Evolutionary conservation across 75 land plant genomes (phyloP), one percentile per base, ranked within the genome.

Genomic region (Larix kaempferi): DNA sequence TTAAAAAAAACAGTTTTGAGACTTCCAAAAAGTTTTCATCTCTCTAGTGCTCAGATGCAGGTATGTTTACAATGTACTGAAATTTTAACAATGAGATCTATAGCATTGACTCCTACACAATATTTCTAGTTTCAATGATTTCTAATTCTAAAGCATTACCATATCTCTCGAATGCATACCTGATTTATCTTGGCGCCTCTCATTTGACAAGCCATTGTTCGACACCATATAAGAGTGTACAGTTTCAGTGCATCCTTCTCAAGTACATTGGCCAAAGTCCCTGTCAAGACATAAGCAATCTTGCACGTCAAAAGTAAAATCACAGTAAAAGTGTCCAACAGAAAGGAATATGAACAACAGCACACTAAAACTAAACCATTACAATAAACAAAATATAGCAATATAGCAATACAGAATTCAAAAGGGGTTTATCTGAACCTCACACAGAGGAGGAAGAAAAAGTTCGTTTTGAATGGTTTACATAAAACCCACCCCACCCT

Each of bases 131-230:
- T 60, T 2, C 13, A 15, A 58, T 8, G 15, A n/a, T 16, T 49
- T 5, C 71, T 33, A 25, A 17, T 49, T 5, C 71, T 33, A 25
- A 17, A 56, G 10, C 56, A 69, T 12, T 44, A 39, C 17, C 64
- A 73, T 56, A 67, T 71, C 39, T 57, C 57, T 78, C 44, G 23
- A 17, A 33, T 1, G 0, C 60, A 2, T 6, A 80, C 82, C 79
- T 81, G 88, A 58, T 67, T 83, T n/a, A 84, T 75, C 0, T 71
- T 76, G 16, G 95, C 88, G 65, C 88, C 83, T 77, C 87, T 89
- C 95, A 98, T 88, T 80, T 95, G 99, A 81, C 96, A 93, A 66
- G 98, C 94, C 94, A 98, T 77, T 56, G 99, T 87, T 21, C 93
- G 88, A 6, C 85, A 76, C 99, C 99, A 98, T 59, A 98, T 95